Base-by-base conservation (phyloP, 345 rosid species). In the Combretum micranthum region DNA sequence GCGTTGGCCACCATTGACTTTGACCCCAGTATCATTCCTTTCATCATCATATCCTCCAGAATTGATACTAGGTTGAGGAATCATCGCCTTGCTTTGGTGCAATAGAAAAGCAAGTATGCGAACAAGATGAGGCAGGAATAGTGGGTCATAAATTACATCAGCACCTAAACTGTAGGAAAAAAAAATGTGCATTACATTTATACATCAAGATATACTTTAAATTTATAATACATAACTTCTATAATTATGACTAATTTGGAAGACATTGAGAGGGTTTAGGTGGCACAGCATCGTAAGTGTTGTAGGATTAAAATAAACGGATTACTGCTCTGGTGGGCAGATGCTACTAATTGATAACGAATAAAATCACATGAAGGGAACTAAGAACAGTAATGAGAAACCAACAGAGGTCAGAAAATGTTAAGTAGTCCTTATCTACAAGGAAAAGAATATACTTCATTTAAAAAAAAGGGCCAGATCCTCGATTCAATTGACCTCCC, bases 101-200 rank as follows among this genome's bases (percentile, higher is more conserved):
- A 88, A 57, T 47, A 88, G 83, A 64, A 77, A 65, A 57, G 70
- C 74, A 16, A 92, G 75, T 39, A 84, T 67, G 20, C 71, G 76
- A 65, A 86, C 75, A 21, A 92, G 81, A 73, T 86, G 72, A 0
- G 93, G 96, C 23, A 86, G 77, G 66, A 90, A 86, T 43, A 78
- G 64, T 4, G 80, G 88, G 74, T 91, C 77, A 59, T 91, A 91
- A 50, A 88, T 79, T 50, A 91, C 77, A 64, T 88, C 95, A 42
- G 95, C 98, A 8, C 95, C 96, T 62, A 91, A 61, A 66, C 96
- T 83, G 79, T 57, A 69, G 53, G 44, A 37, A 14, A 25, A 14
- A 25, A 56, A 3, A 37, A 50, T 11, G 46, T 19, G 9, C 14
- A 52, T 20, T 39, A 22, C 13, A 11, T 32, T 15, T 12, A 59